These are phyloP conservation scores for Picea sitchensis DNA, from an alignment of 75 land plant species.

Conservation along the genomic window DNA sequence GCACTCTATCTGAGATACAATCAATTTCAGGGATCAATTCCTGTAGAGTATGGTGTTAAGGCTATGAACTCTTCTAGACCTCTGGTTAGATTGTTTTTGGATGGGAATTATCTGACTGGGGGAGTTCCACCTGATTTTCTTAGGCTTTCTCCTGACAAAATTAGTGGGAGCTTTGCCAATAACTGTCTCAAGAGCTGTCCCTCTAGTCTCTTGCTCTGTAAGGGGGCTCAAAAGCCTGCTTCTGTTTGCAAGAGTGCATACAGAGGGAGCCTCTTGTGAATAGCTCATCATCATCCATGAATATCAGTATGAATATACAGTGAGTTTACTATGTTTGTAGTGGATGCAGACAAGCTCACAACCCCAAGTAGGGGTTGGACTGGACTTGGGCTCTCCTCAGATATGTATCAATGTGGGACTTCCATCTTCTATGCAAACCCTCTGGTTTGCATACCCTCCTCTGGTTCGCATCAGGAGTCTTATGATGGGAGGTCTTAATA, in stretches of 20 bases:
- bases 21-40: conserved; percentile 50
- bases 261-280: not conserved
- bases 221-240: conserved; percentile 16
- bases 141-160: not conserved
- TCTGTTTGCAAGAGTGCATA: conserved; percentile 38
- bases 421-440: no score
- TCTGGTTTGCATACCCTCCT: no score
- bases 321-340: no score
- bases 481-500: no score
- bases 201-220: conserved; percentile 14
- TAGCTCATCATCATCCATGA: no score
- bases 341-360: no score
- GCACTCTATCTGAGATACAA: conserved; percentile 60
- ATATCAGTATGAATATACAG: no score
- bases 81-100: conserved; percentile 47
- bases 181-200: conserved; percentile 66
- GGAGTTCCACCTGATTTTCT: conserved; percentile 39
- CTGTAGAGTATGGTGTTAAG: conserved; percentile 31
- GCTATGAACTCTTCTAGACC: conserved; percentile 14
- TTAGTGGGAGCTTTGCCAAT: conserved; percentile 51
- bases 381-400: no score
- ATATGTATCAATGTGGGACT: no score
- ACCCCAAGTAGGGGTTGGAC: no score
- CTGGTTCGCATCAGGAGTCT: no score
- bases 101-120: conserved; percentile 66